Base-by-base conservation (phyloP, 129 eudicot genomes). In the Centella asiatica region DNA sequence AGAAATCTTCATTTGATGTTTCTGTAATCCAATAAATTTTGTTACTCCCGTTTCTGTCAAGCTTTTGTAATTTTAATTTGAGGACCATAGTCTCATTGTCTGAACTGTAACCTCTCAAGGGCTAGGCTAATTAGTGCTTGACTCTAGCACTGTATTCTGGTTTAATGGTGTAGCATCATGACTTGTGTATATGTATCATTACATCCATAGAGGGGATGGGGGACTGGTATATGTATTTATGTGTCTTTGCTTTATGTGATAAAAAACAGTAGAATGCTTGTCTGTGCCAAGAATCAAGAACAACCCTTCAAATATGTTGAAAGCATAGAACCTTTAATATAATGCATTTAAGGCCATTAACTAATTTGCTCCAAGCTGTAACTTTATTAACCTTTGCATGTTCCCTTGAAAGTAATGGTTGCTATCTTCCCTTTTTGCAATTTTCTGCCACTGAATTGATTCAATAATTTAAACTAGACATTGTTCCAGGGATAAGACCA, bases 1-100 rank as follows among this genome's bases (percentile, higher is more conserved):
- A 27, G 53, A 33, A 50, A 34, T 13, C 66, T 58, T 67, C 44
- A 6, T 13, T 34, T 56, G 17, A n/a, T 47, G 52, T 37, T 49
- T 47, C 44, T 34, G 44, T 34, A 37, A 13, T 24, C 51, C 18
- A 53, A 50, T 66, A 33, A 31, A 32, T 11, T 52, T 74, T 29
- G 19, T 20, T 53, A 10, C 57, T 53, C 15, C 27, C 24, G 31
- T 49, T 29, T 15, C 9, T 4, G 44, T 32, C 20, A 18, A 32
- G 24, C 32, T 29, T 34, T 6, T 23, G 22, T 44, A 25, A 34
- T 20, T 55, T 66, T 44, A 31, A 66, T 60, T n/a, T 49, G 61
- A 66, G 40, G 70, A 48, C 37, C 53, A 36, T 60, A 57, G 67
- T 50, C 51, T 39, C 56, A 70, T 34, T 62, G 31, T 31, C n/a